Evolutionary conservation across 495 filamentous ascomycete genomes (phyloP).

Genomic region (Tuber melanosporum): DNA sequence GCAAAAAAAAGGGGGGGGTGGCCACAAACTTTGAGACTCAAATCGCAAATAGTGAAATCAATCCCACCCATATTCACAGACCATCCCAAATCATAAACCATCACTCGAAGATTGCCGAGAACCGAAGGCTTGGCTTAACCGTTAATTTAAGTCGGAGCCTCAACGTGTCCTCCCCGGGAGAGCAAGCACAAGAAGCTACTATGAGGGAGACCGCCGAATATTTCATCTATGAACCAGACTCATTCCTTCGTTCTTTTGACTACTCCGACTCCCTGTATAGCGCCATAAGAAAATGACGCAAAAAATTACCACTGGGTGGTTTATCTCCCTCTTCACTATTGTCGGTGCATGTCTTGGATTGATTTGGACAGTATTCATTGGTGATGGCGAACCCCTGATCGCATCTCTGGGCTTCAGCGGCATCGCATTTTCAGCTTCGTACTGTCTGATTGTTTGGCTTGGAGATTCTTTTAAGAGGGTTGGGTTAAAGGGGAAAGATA

Average conservation of each 20-base stretch:
- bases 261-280: conserved; percentile 1
- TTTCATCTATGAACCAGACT: background rate
- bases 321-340: conserved; percentile 56
- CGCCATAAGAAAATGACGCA: conserved; percentile 24
- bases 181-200: conserved; percentile 6
- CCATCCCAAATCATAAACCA: background rate
- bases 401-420: conserved; percentile 81
- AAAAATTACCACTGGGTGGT: conserved; percentile 40
- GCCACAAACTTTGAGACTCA: background rate
- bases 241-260: background rate
- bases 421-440: conserved; percentile 71
- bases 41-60: background rate
- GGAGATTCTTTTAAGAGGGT: conserved; percentile 80
- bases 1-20: background rate
- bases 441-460: conserved; percentile 88
- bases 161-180: conserved; percentile 33
- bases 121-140: background rate
- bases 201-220: background rate
- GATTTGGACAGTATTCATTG: conserved; percentile 71
- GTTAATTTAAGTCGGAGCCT: conserved; percentile 12
- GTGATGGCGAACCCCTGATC: conserved; percentile 81
- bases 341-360: conserved; percentile 63
- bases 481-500: conserved; percentile 83
- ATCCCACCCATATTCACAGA: background rate
- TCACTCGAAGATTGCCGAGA: background rate